Percentiles rank a stretch among this genome's conserved stretches.
Evolutionary conservation across 352 stramenopile species (phyloP).

Genomic region (Peronospora belbahrii): DNA sequence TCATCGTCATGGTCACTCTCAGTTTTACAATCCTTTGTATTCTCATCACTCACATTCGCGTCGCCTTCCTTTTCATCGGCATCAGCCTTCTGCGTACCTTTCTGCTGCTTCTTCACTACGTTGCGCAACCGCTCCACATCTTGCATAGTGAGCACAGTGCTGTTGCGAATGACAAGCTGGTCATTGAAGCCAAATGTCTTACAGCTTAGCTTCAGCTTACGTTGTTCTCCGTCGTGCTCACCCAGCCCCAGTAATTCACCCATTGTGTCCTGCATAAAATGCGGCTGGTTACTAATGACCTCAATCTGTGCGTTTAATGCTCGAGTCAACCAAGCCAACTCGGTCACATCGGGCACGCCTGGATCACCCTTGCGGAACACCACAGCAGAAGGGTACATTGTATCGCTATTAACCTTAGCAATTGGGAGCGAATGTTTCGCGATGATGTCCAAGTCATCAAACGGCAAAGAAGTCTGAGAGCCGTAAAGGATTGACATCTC

Average conservation of each 20-base stretch:
- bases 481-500: constrained; percentile 80
- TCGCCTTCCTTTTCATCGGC: constrained; percentile 1
- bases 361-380: constrained; percentile 70
- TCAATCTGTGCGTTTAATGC: constrained; percentile 54
- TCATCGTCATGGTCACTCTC: constrained; percentile 23
- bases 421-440: constrained; percentile 46
- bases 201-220: constrained; percentile 51
- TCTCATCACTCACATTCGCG: constrained; percentile 3
- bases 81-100: not conserved
- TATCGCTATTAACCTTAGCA: constrained; percentile 34
- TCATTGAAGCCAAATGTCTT: constrained; percentile 55
- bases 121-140: constrained; percentile 62
- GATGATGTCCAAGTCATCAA: constrained; percentile 72
- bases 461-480: constrained; percentile 56
- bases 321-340: constrained; percentile 70
- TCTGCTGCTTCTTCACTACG: constrained; percentile 34
- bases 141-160: constrained; percentile 66
- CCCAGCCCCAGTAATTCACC: constrained; percentile 50
- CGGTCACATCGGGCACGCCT: constrained; percentile 44
- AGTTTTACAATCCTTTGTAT: constrained; percentile 6
- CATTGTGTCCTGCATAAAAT: constrained; percentile 72
- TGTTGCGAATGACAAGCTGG: constrained; percentile 69
- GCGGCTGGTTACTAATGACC: constrained; percentile 51
- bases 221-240: constrained; percentile 29
- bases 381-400: constrained; percentile 62